Evolutionary conservation across 192 early-diverging fungal genomes (phyloP).

Genomic region (Ambispora gerdemannii): DNA sequence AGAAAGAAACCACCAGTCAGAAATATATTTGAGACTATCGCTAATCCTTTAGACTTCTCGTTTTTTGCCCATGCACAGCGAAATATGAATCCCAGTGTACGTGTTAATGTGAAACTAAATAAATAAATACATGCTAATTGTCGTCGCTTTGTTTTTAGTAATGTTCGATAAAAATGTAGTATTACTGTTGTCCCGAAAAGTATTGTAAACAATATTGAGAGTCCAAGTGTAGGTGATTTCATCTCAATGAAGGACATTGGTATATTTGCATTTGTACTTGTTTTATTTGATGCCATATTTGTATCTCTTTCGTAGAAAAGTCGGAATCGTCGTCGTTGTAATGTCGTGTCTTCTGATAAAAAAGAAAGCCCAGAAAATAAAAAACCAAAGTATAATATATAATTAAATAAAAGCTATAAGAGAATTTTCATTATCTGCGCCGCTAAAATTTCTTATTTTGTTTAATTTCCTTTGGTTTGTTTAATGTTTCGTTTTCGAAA

Average conservation of each 20-base stretch:
- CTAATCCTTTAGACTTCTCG: background rate
- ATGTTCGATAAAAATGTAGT: conserved; percentile 9
- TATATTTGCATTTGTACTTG: too few relatives aligned
- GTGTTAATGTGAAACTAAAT: background rate
- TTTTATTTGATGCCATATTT: too few relatives aligned
- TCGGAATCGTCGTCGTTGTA: too few relatives aligned
- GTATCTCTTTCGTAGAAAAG: too few relatives aligned
- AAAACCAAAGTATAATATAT: too few relatives aligned
- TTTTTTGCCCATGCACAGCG: background rate
- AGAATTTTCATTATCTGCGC: too few relatives aligned
- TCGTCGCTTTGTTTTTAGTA: background rate
- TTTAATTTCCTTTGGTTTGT: too few relatives aligned
- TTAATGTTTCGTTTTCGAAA: too few relatives aligned
- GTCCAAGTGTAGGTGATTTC: background rate
- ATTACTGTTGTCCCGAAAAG: background rate
- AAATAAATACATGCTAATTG: background rate
- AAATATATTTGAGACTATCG: background rate
- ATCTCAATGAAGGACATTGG: background rate
- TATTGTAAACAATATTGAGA: conserved; percentile 5
- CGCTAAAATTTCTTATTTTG: too few relatives aligned
- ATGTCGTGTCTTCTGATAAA: too few relatives aligned
- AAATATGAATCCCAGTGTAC: background rate
- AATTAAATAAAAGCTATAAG: too few relatives aligned
- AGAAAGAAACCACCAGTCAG: background rate
- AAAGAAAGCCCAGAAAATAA: too few relatives aligned